These are phyloP conservation scores for Globomyces pollinis-pini DNA, from an alignment of 192 early-diverging fungal genomes.

Conservation along the genomic window DNA sequence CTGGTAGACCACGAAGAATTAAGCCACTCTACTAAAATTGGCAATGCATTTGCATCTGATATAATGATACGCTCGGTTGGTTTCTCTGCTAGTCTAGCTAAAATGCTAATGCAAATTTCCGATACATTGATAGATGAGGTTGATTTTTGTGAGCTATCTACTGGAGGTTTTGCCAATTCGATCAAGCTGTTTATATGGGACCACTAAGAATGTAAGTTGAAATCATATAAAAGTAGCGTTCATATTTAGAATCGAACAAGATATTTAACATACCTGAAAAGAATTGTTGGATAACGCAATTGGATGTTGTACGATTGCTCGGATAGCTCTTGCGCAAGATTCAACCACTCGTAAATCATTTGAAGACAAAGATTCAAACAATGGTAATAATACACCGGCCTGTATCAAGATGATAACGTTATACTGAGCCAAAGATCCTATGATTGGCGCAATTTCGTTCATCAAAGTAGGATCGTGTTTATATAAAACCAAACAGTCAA, in stretches of 20 bases:
- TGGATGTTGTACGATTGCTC: slow-evolving; percentile 53
- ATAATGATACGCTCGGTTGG: slow-evolving; percentile 55
- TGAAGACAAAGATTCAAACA: slow-evolving; percentile 37
- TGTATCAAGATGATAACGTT: slow-evolving; percentile 51
- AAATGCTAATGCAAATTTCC: slow-evolving; percentile 56
- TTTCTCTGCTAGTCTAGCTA: slow-evolving; percentile 54
- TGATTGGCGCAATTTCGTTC: slow-evolving; percentile 9
- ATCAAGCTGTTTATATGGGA: slow-evolving; percentile 10
- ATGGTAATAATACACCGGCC: slow-evolving; percentile 48
- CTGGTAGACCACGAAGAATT: slow-evolving; percentile 33
- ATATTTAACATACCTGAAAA: background rate
- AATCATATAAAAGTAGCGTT: too few species aligned
- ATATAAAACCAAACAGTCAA: slow-evolving; percentile 1
- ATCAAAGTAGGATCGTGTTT: slow-evolving; percentile 1
- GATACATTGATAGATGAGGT: too few species aligned
- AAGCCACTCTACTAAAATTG: slow-evolving; percentile 48
- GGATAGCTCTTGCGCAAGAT: slow-evolving; percentile 57
- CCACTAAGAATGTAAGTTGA: background rate
- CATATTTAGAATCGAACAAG: too few species aligned
- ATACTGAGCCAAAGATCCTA: slow-evolving; percentile 9
- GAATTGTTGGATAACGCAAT: slow-evolving; percentile 1
- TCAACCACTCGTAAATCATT: slow-evolving; percentile 46
- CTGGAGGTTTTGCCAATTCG: background rate
- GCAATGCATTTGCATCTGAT: slow-evolving; percentile 45
- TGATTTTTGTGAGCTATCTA: slow-evolving; percentile 6